A percentile compares a stretch with the other conserved stretches of the same genome.
phyloP scores from a whole-genome alignment of 441 rosid genomes.

The Erodium chrysanthum region DNA sequence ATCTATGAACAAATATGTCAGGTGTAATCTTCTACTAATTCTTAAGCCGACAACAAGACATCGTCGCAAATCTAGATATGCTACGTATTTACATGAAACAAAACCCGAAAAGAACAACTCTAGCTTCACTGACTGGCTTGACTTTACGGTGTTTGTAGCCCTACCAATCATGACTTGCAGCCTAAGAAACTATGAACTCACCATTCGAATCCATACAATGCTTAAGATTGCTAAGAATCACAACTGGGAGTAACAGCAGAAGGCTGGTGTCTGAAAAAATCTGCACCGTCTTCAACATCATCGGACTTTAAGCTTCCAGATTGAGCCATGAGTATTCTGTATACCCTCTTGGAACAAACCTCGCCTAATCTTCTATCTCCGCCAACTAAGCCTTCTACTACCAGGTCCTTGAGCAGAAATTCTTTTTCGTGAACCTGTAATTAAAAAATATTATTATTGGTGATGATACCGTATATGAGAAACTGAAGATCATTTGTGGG shows the following conservation, averaged over 20 bases:
- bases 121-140: background rate
- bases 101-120: background rate
- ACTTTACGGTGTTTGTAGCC: background rate
- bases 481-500: background rate
- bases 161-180: too few relatives aligned
- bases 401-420: slow-evolving; percentile 66
- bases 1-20: too few relatives aligned
- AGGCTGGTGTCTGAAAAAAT: slow-evolving; percentile 38
- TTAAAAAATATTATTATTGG: background rate
- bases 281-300: slow-evolving; percentile 84
- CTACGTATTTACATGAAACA: background rate
- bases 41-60: too few relatives aligned
- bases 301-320: slow-evolving; percentile 62
- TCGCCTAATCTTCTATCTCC: slow-evolving; percentile 69
- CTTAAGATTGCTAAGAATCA: slow-evolving; percentile 9
- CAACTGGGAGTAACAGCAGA: slow-evolving; percentile 9
- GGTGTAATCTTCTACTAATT: too few relatives aligned
- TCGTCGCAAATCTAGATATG: too few relatives aligned
- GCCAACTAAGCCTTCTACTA: slow-evolving; percentile 52
- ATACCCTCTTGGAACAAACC: slow-evolving; percentile 80
- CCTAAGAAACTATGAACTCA: too few relatives aligned
- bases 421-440: slow-evolving; percentile 82
- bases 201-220: too few relatives aligned
- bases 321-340: slow-evolving; percentile 75
- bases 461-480: background rate